These are phyloP conservation scores for Boletellus ananas DNA, from an alignment of 768 basidiomycete species.

Conservation along the genomic window DNA sequence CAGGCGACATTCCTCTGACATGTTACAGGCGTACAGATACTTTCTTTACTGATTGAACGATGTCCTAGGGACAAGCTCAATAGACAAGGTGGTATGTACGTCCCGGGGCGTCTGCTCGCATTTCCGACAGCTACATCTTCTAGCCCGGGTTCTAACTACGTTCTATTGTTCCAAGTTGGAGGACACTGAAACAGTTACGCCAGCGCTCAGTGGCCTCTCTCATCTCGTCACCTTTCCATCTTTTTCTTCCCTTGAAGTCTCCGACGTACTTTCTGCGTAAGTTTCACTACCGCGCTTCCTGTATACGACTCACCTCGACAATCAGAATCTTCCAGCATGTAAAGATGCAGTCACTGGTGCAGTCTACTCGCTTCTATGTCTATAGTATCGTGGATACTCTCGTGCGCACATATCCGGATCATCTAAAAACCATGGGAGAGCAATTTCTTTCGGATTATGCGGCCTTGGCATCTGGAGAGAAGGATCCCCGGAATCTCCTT, in stretches of 20 bases:
- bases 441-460: slow-evolving; percentile 76
- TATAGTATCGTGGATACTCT: slow-evolving; percentile 79
- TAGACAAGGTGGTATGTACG: slow-evolving; percentile 69
- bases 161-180: slow-evolving; percentile 88
- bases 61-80: slow-evolving; percentile 65
- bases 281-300: slow-evolving; percentile 23
- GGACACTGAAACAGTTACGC: slow-evolving; percentile 79
- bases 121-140: not conserved
- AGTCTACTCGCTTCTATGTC: slow-evolving; percentile 76
- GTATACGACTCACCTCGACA: not conserved
- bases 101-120: not conserved
- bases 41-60: slow-evolving; percentile 64
- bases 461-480: slow-evolving; percentile 87
- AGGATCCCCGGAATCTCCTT: slow-evolving; percentile 92
- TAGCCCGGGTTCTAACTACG: slow-evolving; percentile 76
- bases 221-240: slow-evolving; percentile 59
- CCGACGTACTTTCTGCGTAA: slow-evolving; percentile 56
- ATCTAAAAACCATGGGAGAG: slow-evolving; percentile 66
- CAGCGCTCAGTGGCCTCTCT: slow-evolving; percentile 73
- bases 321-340: slow-evolving; percentile 71
- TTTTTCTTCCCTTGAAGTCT: slow-evolving; percentile 62
- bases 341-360: slow-evolving; percentile 76
- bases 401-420: slow-evolving; percentile 34
- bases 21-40: slow-evolving; percentile 71
- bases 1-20: not conserved